phyloP scores from a whole-genome alignment of 257 asterid species.

The Handroanthus guayacan region DNA sequence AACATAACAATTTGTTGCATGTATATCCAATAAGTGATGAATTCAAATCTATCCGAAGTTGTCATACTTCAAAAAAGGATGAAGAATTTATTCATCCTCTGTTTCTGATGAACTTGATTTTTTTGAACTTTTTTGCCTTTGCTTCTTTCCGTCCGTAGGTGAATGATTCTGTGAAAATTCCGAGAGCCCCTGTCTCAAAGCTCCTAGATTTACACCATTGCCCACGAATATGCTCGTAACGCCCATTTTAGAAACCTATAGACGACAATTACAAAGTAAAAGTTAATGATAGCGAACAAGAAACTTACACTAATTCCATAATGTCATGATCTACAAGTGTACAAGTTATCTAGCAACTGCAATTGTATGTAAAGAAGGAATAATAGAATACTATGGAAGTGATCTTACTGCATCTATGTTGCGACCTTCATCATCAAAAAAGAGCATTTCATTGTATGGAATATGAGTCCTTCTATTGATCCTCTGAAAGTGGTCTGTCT shows the following conservation, averaged over 20 bases:
- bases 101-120: conserved; percentile 50
- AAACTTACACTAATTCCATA: not conserved
- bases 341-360: not conserved
- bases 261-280: conserved; percentile 1
- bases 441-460: conserved; percentile 82
- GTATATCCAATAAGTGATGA: conserved; percentile 12
- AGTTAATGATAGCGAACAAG: conserved; percentile 6
- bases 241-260: conserved; percentile 81
- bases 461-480: conserved; percentile 64
- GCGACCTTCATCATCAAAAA: conserved; percentile 89
- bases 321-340: not conserved
- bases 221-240: conserved; percentile 74
- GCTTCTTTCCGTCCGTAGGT: conserved; percentile 53
- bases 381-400: conserved; percentile 24
- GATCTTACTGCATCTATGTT: conserved; percentile 72
- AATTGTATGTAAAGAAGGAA: not conserved
- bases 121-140: conserved; percentile 43
- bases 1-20: conserved; percentile 18
- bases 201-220: conserved; percentile 71
- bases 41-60: conserved; percentile 22
- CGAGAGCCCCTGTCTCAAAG: conserved; percentile 72
- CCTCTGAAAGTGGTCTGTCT: conserved; percentile 85
- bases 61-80: conserved; percentile 2
- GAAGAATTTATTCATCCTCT: conserved; percentile 31
- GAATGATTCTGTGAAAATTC: conserved; percentile 54